Evolutionary conservation across 495 filamentous ascomycete genomes (phyloP).

Genomic region (Tuber magnatum): DNA sequence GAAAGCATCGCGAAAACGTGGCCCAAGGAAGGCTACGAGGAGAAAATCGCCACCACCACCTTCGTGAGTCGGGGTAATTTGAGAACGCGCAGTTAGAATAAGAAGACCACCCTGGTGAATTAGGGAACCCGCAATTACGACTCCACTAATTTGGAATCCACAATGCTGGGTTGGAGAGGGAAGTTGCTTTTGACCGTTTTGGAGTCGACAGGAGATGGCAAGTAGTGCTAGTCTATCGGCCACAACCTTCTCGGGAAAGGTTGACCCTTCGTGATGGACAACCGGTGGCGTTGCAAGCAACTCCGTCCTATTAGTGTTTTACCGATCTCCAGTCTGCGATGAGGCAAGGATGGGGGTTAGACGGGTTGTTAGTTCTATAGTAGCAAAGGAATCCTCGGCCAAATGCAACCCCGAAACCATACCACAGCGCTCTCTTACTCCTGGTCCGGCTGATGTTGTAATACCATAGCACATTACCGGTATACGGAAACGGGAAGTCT

Average conservation of each 20-base stretch:
- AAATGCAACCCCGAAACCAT: not conserved
- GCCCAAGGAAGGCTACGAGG: not conserved
- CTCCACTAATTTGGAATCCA: not conserved
- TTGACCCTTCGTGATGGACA: not conserved
- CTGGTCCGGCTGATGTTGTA: not conserved
- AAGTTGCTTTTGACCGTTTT: not conserved
- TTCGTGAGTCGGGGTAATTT: not conserved
- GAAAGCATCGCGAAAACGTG: not conserved
- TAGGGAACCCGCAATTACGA: not conserved
- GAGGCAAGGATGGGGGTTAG: not conserved
- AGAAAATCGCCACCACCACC: not conserved
- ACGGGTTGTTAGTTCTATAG: not conserved
- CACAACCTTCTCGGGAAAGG: not conserved
- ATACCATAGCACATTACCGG: not conserved
- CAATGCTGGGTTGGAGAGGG: not conserved
- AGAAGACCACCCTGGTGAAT: not conserved
- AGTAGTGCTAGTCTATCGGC: not conserved
- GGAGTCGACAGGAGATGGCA: not conserved
- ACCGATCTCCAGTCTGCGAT: not conserved
- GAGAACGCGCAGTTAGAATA: not conserved
- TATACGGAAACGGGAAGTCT: not conserved
- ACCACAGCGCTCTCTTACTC: not conserved
- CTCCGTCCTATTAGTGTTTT: not conserved
- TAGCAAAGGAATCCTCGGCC: not conserved
- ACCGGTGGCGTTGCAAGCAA: not conserved